phyloP scores from a whole-genome alignment of 1,139 yeast species.

The Kurtzmaniella quercitrusa region DNA sequence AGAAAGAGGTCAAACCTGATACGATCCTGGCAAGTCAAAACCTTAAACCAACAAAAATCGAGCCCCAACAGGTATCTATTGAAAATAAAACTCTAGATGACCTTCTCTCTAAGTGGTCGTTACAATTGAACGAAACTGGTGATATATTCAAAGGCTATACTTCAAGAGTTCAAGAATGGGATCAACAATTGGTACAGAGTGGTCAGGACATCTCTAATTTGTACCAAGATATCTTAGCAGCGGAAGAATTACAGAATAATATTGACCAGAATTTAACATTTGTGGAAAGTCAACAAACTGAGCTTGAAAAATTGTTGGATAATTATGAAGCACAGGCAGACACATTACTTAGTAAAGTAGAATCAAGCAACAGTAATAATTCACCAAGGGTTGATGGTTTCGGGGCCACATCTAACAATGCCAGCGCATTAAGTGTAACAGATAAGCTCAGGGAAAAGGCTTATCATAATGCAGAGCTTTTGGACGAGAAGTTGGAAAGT shows the following conservation, averaged over 20 bases:
- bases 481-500: constrained; percentile 76
- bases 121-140: constrained; percentile 71
- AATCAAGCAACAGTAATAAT: constrained; percentile 17
- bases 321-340: constrained; percentile 87
- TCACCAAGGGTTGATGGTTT: constrained; percentile 9
- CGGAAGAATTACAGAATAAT: constrained; percentile 80
- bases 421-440: constrained; percentile 33
- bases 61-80: constrained; percentile 70
- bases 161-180: constrained; percentile 77
- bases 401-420: constrained; percentile 3
- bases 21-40: constrained; percentile 19
- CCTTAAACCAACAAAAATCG: constrained; percentile 46
- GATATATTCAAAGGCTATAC: constrained; percentile 77
- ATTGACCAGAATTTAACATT: constrained; percentile 85
- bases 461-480: constrained; percentile 78
- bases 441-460: constrained; percentile 92
- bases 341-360: constrained; percentile 42
- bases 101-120: constrained; percentile 88
- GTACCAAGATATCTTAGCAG: constrained; percentile 72
- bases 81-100: constrained; percentile 93
- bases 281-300: constrained; percentile 90
- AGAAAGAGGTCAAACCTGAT: constrained; percentile 12
- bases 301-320: constrained; percentile 75
- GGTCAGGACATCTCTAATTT: constrained; percentile 81
- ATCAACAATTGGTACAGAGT: constrained; percentile 72